Base-by-base conservation (phyloP, 164 flowering plant species). In the Sedum album region DNA sequence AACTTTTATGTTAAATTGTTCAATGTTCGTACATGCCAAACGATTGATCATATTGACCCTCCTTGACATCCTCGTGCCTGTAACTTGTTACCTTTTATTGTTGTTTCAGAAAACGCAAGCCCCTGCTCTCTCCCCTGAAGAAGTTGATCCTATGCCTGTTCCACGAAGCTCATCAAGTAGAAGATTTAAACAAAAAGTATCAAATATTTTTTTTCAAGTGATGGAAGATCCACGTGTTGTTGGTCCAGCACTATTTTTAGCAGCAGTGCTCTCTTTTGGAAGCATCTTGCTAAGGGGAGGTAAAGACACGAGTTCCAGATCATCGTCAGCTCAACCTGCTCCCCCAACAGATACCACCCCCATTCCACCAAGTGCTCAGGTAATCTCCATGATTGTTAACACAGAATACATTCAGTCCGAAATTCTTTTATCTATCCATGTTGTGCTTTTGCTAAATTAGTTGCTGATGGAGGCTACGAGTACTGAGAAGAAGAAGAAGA, bases 81-180 rank as follows among this genome's bases (percentile, higher is more conserved):
- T 44, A 44, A 44, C 48, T 39, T 39, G 42, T 10, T 39, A 2
- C 31, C 1, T 62, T 39, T 61, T 11, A 74, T 39, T 64, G 17
- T 23, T 49, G 25, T 36, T 78, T 73, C 85, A 92, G 97, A 90
- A 79, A 71, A 68, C 83, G 70, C 82, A 71, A 72, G 76, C 87
- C 57, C 97, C 97, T 17, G 89, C 88, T 49, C 93, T 95, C 72
- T 75, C 84, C 73, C 85, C 88, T 8, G 99, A 92, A 77, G 91
- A 84, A 55, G 73, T 75, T 21, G 84, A 84, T 33, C 82, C 92
- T 31, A 51, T 82, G 60, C 76, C 81, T 35, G 78, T 79, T 65
- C 82, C 73, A 25, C 65, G 86, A 72, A 18, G 79, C 26, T 79
- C 86, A 10, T 71, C 79, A 55, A 73, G 85, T 68, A 75, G 68